Evolutionary conservation across 1,284 basidiomycete species (phyloP).

Genomic region (Irpex sp.): DNA sequence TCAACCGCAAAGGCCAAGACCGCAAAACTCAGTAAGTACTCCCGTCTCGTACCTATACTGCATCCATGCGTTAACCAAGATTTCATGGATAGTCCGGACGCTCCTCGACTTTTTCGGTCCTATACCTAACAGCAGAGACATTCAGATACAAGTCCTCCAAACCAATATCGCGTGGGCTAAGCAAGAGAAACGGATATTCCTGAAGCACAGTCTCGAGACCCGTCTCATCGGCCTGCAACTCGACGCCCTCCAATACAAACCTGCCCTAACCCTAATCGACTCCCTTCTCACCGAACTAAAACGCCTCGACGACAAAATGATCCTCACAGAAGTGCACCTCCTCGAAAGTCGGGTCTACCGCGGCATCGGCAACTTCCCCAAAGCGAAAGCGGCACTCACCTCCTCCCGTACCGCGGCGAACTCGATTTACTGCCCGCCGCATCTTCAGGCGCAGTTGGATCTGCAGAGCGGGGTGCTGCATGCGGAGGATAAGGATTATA

Average conservation of each 20-base stretch:
- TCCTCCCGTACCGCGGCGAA: constrained; percentile 94
- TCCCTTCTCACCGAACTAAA: constrained; percentile 87
- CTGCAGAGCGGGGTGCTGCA: constrained; percentile 91
- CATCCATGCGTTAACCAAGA: constrained; percentile 8
- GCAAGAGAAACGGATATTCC: constrained; percentile 89
- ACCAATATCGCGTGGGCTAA: constrained; percentile 96
- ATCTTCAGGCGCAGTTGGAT: constrained; percentile 89
- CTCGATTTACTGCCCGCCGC: constrained; percentile 96
- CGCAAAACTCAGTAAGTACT: constrained; percentile 83
- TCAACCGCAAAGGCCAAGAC: constrained; percentile 98
- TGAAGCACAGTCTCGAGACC: constrained; percentile 93
- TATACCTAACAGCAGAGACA: constrained; percentile 72
- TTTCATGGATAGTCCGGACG: constrained; percentile 66
- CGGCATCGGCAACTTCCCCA: constrained; percentile 87
- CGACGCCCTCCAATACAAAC: constrained; percentile 75
- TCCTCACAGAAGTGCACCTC: constrained; percentile 94
- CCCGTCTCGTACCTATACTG: background rate
- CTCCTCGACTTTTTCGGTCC: constrained; percentile 86
- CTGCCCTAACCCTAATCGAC: constrained; percentile 83
- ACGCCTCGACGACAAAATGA: constrained; percentile 96
- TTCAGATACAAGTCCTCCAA: constrained; percentile 84
- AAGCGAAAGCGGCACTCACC: constrained; percentile 93
- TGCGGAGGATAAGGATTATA: constrained; percentile 98
- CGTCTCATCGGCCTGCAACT: constrained; percentile 86
- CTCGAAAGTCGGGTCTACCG: constrained; percentile 91